phyloP scores from a whole-genome alignment of 2,329 filamentous ascomycete species.

The Fusarium sublunatum region DNA sequence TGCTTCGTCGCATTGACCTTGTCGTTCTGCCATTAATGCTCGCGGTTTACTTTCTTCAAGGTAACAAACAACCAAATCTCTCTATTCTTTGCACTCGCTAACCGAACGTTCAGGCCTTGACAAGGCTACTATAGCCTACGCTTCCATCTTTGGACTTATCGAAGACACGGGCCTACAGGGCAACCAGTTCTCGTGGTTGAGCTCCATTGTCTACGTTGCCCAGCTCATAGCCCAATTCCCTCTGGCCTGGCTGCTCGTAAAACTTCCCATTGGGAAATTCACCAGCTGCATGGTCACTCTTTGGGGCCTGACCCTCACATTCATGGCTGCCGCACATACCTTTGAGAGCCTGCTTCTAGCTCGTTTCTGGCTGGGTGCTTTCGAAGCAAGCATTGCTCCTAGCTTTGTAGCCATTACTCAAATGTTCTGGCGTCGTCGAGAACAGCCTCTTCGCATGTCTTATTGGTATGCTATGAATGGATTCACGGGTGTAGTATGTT shows the following conservation, averaged over 20 bases:
- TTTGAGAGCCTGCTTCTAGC: constrained; percentile 59
- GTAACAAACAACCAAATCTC: not conserved
- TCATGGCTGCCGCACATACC: constrained; percentile 63
- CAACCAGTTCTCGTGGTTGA: constrained; percentile 73
- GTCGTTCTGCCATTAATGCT: constrained; percentile 39
- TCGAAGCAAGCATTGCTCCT: constrained; percentile 58
- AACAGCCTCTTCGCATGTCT: constrained; percentile 46
- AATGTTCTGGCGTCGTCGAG: constrained; percentile 52
- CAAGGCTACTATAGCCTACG: constrained; percentile 63
- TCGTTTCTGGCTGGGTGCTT: constrained; percentile 59
- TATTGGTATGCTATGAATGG: constrained; percentile 40
- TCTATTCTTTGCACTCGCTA: rapidly evolving
- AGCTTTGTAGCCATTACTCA: constrained; percentile 50
- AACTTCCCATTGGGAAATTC: constrained; percentile 66
- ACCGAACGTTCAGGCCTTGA: constrained; percentile 32
- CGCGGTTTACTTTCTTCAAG: constrained; percentile 36
- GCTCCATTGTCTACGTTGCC: constrained; percentile 52
- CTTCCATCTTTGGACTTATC: constrained; percentile 71
- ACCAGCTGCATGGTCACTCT: constrained; percentile 61
- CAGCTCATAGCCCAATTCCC: constrained; percentile 61
- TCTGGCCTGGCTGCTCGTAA: constrained; percentile 65
- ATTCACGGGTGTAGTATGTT: constrained; percentile 28
- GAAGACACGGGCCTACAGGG: constrained; percentile 61
- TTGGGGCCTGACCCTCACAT: constrained; percentile 64
- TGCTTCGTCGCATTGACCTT: constrained; percentile 32